Evolutionary conservation across 306 rosid genomes (phyloP), one percentile per base, ranked within the genome.

Genomic region (Mucuna pruriens): DNA sequence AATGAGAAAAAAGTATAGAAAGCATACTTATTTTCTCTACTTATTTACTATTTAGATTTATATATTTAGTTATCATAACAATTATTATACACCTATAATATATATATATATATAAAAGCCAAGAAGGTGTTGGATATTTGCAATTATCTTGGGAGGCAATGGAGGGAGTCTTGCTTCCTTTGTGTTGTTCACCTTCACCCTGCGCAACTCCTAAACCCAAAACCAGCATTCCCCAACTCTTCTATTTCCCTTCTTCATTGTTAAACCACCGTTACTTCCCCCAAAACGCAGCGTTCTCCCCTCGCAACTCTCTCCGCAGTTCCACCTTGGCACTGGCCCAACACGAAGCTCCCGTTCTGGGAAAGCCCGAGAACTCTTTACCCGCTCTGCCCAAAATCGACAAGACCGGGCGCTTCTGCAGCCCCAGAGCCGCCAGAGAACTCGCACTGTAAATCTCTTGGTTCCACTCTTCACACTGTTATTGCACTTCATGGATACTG

Each of bases 341-440:
- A 16, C 58, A 38, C 74, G 68, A 91, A 78, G 71, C 85, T 31
- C 71, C 84, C 23, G 77, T 73, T 55, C 61, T 60, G 1, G 85
- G 7, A 9, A 64, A 44, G 51, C 26, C 80, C 58, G 66, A 44
- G 7, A 80, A 22, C 26, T 79, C 88, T 20, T 8, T 17, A 3
- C 69, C 80, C 0, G 9, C 81, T 70, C 64, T 90, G 71, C 98
- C 98, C 76, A 95, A 90, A 88, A 78, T 91, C 52, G 98, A 95
- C 48, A 91, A 88, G 82, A 89, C 87, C 65, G 99, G 97, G 12
- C 83, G 94, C 48, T 90, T 95, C 71, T 92, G 97, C 84, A 93
- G 97, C 79, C 99, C 97, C 20, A 84, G 97, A 84, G 97, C 99
- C 63, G 99, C 92, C 79, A 85, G 99, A 86, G 97, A 95, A 85